Evolutionary conservation across 192 early-diverging fungal genomes (phyloP).

Genomic region (Thoreauomyces humboldtii): DNA sequence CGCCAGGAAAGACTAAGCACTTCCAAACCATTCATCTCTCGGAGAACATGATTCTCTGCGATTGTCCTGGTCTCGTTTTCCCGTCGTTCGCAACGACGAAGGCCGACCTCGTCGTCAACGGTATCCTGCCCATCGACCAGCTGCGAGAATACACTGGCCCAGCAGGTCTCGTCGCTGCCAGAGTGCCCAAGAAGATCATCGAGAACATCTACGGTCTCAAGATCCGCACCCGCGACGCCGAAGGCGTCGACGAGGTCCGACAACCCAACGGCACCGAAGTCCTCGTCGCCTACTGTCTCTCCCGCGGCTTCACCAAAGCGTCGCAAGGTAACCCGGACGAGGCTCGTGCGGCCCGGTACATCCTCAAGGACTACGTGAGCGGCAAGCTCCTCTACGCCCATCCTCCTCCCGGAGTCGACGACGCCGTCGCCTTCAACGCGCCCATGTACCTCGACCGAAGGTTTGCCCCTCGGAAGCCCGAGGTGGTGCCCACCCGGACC

Average conservation of each 20-base stretch:
- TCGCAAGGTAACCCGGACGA: conserved; percentile 98
- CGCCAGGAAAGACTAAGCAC: conserved; percentile 99
- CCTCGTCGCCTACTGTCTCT: conserved; percentile 83
- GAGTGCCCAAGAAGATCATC: conserved; percentile 84
- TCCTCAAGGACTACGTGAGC: conserved; percentile 96
- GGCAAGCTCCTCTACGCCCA: conserved; percentile 90
- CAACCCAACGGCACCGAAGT: conserved; percentile 87
- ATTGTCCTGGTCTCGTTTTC: conserved; percentile 99
- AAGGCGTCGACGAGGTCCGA: conserved; percentile 41
- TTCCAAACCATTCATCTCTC: conserved; percentile 98
- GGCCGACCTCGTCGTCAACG: conserved; percentile 98
- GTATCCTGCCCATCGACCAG: conserved; percentile 98
- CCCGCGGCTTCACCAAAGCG: conserved; percentile 85
- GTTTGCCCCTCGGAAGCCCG: conserved; percentile 32
- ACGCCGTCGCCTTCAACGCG: conserved; percentile 75
- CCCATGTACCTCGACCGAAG: conserved; percentile 72
- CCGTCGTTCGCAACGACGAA: conserved; percentile 97
- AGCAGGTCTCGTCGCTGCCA: conserved; percentile 68
- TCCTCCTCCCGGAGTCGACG: conserved; percentile 70
- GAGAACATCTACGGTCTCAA: conserved; percentile 92
- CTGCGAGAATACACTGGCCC: conserved; percentile 92
- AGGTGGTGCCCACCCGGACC: conserved; percentile 25
- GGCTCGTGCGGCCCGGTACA: conserved; percentile 90
- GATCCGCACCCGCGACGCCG: conserved; percentile 71
- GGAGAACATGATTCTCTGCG: conserved; percentile 82